Evolutionary conservation across 441 rosid genomes (phyloP).

Genomic region (Lepidium campestre): DNA sequence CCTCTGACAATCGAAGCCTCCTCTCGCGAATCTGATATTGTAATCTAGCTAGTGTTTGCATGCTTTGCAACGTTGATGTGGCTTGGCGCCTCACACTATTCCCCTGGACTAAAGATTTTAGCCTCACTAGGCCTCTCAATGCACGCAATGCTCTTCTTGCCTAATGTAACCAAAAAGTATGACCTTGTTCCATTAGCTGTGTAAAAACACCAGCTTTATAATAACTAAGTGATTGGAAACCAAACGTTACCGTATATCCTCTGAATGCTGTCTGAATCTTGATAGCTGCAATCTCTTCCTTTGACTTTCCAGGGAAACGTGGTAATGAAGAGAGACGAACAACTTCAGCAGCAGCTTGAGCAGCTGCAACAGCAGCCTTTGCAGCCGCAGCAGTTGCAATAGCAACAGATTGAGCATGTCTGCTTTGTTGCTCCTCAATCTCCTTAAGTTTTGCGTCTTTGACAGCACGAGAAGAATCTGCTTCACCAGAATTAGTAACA

Average conservation of each 20-base stretch:
- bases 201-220: not conserved
- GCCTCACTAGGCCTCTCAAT: constrained; percentile 76
- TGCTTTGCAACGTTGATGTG: constrained; percentile 57
- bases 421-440: constrained; percentile 63
- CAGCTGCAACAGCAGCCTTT: constrained; percentile 85
- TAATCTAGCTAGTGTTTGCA: constrained; percentile 87
- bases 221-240: not conserved
- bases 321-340: constrained; percentile 56
- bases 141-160: constrained; percentile 87
- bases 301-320: constrained; percentile 52
- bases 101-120: constrained; percentile 68
- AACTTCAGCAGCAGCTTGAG: constrained; percentile 94
- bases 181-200: not conserved
- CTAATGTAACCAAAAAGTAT: constrained; percentile 28
- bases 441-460: constrained; percentile 45
- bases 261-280: constrained; percentile 85
- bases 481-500: constrained; percentile 29
- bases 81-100: constrained; percentile 81
- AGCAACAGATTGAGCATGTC: constrained; percentile 77
- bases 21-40: constrained; percentile 75
- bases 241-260: constrained; percentile 60
- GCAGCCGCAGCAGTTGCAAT: constrained; percentile 85
- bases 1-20: constrained; percentile 73
- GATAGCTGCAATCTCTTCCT: constrained; percentile 77
- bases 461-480: constrained; percentile 9